Percentiles rank a stretch among this genome's conserved stretches.
These are phyloP conservation scores for Hansfordia pulvinata DNA, from an alignment of 2,329 filamentous ascomycete genomes.

Conservation along the genomic window DNA sequence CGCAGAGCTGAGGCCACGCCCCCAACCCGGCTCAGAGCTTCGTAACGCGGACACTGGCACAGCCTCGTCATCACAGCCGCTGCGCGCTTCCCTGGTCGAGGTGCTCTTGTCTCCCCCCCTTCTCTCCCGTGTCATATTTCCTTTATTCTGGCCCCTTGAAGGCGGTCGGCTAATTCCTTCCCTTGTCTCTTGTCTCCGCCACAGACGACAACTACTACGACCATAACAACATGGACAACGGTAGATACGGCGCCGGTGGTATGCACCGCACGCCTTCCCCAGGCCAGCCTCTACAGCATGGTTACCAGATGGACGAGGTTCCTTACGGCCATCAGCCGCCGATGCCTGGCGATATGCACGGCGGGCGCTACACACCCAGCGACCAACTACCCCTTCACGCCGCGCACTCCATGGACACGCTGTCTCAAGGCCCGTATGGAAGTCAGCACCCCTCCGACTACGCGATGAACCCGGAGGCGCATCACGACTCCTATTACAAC, in stretches of 20 bases:
- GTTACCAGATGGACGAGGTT: slow-evolving; percentile 74
- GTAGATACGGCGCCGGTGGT: slow-evolving; percentile 23
- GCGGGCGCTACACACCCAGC: slow-evolving; percentile 47
- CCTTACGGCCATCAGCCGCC: slow-evolving; percentile 43
- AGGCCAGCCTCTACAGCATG: slow-evolving; percentile 55
- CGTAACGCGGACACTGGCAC: too few relatives aligned
- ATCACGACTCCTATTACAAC: slow-evolving; percentile 79
- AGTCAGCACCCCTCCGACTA: slow-evolving; percentile 48
- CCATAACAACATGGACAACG: slow-evolving; percentile 43
- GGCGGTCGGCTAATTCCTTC: too few relatives aligned
- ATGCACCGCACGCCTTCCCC: slow-evolving; percentile 66
- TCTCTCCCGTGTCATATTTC: slow-evolving; percentile 4
- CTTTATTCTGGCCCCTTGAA: slow-evolving; percentile 8
- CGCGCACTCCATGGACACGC: slow-evolving; percentile 45
- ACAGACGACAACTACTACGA: slow-evolving; percentile 48
- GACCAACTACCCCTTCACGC: slow-evolving; percentile 76
- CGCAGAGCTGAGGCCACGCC: too few relatives aligned
- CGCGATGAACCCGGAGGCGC: slow-evolving; percentile 65
- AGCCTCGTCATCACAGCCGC: background rate
- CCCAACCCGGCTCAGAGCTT: too few relatives aligned
- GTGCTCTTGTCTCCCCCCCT: slow-evolving; percentile 2
- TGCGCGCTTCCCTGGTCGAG: background rate
- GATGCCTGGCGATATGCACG: slow-evolving; percentile 43
- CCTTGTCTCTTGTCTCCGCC: slow-evolving; percentile 6
- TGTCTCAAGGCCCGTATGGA: slow-evolving; percentile 31